Evolutionary conservation across 441 rosid genomes (phyloP).

Genomic region (Eutrema salsugineum): DNA sequence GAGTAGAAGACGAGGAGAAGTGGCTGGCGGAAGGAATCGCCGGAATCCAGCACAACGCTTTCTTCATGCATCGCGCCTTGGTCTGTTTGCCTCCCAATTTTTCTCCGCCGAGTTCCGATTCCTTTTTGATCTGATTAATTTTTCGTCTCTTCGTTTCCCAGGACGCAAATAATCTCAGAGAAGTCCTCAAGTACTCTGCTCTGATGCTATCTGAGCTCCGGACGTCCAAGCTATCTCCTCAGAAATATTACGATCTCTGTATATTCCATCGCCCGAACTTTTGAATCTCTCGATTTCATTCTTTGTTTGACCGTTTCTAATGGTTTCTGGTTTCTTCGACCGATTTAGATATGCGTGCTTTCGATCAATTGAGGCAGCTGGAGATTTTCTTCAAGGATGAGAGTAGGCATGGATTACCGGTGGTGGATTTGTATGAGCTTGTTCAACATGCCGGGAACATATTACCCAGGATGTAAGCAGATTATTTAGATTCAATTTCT

Average conservation of each 20-base stretch:
- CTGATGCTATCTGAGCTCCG: constrained; percentile 71
- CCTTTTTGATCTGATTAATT: constrained; percentile 11
- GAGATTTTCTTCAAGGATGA: constrained; percentile 70
- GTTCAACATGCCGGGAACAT: constrained; percentile 78
- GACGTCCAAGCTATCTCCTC: constrained; percentile 69
- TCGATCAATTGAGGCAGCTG: constrained; percentile 58
- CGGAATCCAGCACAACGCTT: constrained; percentile 65
- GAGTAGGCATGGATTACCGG: constrained; percentile 55
- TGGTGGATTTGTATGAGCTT: constrained; percentile 65
- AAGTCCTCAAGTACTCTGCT: constrained; percentile 66
- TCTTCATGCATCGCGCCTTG: constrained; percentile 70
- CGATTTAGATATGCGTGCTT: constrained; percentile 59
- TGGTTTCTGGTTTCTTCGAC: not conserved
- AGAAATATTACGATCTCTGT: constrained; percentile 73
- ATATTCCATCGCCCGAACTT: constrained; percentile 14
- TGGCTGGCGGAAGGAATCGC: constrained; percentile 85
- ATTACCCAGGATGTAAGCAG: constrained; percentile 56
- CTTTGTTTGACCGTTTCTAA: constrained; percentile 14
- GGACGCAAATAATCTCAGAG: constrained; percentile 66
- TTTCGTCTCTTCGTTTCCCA: constrained; percentile 15
- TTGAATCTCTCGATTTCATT: constrained; percentile 24
- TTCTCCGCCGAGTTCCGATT: not conserved
- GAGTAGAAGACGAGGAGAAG: constrained; percentile 61
- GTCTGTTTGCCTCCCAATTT: constrained; percentile 18
- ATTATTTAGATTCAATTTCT: not conserved